Percentiles rank a stretch among this genome's conserved stretches.
Evolutionary conservation across 495 filamentous ascomycete genomes (phyloP).

Genomic region (Lentithecium fluviatile): DNA sequence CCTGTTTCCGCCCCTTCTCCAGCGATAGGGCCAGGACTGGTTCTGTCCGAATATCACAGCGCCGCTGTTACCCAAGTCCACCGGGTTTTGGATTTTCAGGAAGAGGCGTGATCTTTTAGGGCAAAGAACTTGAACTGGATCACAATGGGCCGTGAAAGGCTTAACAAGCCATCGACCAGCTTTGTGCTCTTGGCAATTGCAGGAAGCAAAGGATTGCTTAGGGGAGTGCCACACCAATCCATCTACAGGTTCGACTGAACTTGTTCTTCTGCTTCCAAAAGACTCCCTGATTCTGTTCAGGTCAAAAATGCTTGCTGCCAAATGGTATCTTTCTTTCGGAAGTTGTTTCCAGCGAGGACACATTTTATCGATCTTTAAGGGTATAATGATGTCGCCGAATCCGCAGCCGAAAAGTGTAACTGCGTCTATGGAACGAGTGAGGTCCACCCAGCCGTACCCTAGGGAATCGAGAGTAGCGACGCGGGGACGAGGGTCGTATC

Average conservation of each 20-base stretch:
- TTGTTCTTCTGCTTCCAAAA: neutral
- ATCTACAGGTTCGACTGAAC: neutral
- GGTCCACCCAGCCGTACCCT: neutral
- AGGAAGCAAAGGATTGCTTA: neutral
- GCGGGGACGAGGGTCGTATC: constrained; percentile 1
- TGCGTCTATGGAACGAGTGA: neutral
- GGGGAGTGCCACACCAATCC: neutral
- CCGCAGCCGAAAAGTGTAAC: neutral
- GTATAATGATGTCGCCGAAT: neutral
- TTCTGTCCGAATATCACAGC: neutral
- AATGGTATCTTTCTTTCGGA: neutral
- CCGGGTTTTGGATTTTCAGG: neutral
- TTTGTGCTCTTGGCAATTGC: neutral
- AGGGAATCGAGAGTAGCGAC: neutral
- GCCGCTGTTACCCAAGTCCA: neutral
- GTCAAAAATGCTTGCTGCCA: neutral
- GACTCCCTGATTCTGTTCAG: neutral
- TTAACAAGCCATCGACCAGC: neutral
- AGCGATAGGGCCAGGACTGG: neutral
- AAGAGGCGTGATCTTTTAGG: neutral
- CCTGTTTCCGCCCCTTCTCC: neutral
- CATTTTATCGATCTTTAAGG: neutral
- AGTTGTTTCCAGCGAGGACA: neutral
- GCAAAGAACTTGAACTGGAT: neutral
- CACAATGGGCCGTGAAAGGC: neutral